Conservation (phyloP, 169 alveolate genomes). For the Plasmodium vivax region DNA sequence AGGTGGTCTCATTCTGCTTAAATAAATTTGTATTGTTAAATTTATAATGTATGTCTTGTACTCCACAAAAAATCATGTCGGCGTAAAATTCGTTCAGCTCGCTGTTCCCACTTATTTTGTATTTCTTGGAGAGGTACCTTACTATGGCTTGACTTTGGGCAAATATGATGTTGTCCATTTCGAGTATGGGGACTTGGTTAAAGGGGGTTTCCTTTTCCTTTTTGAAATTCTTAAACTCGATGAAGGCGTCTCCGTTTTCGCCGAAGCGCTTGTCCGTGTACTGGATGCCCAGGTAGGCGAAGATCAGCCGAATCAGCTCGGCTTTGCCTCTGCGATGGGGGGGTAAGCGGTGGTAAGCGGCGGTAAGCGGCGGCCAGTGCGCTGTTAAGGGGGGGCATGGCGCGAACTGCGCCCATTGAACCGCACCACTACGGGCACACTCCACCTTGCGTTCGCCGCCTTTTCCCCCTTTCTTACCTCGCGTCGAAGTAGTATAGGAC, state of each 20-base stretch:
- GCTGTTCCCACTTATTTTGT: slow-evolving; percentile 45
- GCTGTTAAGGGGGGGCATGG: neutral
- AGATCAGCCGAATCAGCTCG: slow-evolving; percentile 46
- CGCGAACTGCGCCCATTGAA: neutral
- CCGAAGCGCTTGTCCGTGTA: slow-evolving; percentile 64
- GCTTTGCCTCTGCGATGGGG: slow-evolving; percentile 53
- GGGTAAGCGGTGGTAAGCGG: neutral
- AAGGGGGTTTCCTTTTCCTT: slow-evolving; percentile 67
- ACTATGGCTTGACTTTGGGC: slow-evolving; percentile 73
- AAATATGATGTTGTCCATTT: slow-evolving; percentile 26
- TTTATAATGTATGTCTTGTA: slow-evolving; percentile 70
- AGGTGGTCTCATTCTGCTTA: slow-evolving; percentile 71
- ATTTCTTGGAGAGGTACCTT: slow-evolving; percentile 58
- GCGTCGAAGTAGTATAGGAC: slow-evolving; percentile 60
- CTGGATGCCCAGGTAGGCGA: slow-evolving; percentile 45
- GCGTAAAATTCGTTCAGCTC: slow-evolving; percentile 67
- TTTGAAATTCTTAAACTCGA: slow-evolving; percentile 56
- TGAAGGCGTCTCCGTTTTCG: slow-evolving; percentile 66
- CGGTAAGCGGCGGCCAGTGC: neutral
- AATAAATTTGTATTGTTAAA: slow-evolving; percentile 65
- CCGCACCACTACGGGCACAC: neutral
- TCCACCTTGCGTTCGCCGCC: neutral
- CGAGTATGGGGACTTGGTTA: slow-evolving; percentile 60
- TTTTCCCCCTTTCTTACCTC: slow-evolving; percentile 32
- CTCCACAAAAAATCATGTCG: slow-evolving; percentile 72